These are phyloP conservation scores for Nannochloris sp. DNA, from an alignment of 139 green algal genomes.

Conservation along the genomic window DNA sequence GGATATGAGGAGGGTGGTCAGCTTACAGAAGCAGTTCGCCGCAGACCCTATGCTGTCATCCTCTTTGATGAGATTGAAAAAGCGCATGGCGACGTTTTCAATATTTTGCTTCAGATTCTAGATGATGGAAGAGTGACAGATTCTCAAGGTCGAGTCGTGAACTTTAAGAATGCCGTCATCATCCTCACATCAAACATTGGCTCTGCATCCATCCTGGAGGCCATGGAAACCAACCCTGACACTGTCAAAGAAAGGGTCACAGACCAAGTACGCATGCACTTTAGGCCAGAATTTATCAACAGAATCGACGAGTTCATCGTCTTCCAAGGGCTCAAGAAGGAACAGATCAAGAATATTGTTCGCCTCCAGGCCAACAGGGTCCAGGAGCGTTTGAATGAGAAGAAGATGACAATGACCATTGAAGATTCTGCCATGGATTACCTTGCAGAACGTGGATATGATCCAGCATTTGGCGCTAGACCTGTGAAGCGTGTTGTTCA, in stretches of 20 bases:
- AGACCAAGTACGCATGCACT: constrained; percentile 75
- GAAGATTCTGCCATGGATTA: constrained; percentile 55
- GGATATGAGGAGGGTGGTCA: constrained; percentile 95
- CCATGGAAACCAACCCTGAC: constrained; percentile 23
- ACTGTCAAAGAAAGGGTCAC: constrained; percentile 36
- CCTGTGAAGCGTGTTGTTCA: constrained; percentile 97
- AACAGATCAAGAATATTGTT: constrained; percentile 80
- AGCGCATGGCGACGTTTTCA: constrained; percentile 78
- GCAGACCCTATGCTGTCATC: constrained; percentile 30
- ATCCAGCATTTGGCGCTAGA: constrained; percentile 88
- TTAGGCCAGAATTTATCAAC: constrained; percentile 97
- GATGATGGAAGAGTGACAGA: constrained; percentile 79
- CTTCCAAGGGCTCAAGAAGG: constrained; percentile 70
- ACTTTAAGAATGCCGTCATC: constrained; percentile 73
- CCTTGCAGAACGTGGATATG: constrained; percentile 72
- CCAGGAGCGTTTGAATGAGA: constrained; percentile 59
- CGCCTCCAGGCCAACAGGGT: constrained; percentile 57
- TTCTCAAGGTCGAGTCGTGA: constrained; percentile 77
- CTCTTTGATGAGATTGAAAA: constrained; percentile 76
- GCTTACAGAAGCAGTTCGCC: constrained; percentile 82
- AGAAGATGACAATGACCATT: constrained; percentile 78
- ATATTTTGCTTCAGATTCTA: constrained; percentile 75
- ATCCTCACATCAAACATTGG: constrained; percentile 83
- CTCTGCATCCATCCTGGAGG: constrained; percentile 58
- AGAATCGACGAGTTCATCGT: constrained; percentile 96